phyloP scores from a whole-genome alignment of 1,139 yeast species.

The Hemisphaericaspora subhashii region DNA sequence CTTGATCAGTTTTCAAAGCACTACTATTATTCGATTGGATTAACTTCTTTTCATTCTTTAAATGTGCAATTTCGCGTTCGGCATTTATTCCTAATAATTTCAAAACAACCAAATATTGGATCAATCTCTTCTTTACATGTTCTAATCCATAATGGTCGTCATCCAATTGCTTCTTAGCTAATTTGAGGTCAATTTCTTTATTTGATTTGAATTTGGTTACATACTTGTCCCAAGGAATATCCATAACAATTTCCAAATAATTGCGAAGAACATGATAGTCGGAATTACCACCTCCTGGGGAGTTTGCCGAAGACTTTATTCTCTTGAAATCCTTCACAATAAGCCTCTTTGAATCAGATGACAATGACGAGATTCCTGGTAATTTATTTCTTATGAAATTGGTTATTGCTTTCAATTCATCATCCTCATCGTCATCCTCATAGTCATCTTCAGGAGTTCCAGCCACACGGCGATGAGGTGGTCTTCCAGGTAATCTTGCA shows the following conservation, averaged over 20 bases:
- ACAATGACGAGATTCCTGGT: conserved; percentile 35
- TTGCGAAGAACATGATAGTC: conserved; percentile 74
- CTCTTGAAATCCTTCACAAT: conserved; percentile 65
- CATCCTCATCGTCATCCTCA: conserved; percentile 45
- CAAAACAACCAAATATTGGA: conserved; percentile 80
- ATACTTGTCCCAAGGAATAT: conserved; percentile 60
- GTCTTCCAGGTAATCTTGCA: conserved; percentile 9
- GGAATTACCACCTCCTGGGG: conserved; percentile 47
- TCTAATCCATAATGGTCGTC: conserved; percentile 83
- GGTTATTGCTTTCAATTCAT: conserved; percentile 45
- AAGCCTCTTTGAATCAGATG: conserved; percentile 55
- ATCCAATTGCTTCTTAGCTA: conserved; percentile 64
- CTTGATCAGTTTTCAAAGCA: background rate
- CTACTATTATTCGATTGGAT: conserved; percentile 1
- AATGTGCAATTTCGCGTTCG: conserved; percentile 21
- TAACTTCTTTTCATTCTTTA: background rate
- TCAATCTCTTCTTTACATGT: conserved; percentile 74
- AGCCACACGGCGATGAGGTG: conserved; percentile 7
- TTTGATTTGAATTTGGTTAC: conserved; percentile 41
- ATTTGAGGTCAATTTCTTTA: conserved; percentile 49
- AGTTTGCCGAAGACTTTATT: conserved; percentile 53
- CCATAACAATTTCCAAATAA: conserved; percentile 68
- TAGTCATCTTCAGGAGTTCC: conserved; percentile 17
- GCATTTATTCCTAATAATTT: conserved; percentile 56
- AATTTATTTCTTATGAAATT: conserved; percentile 49